These are phyloP conservation scores for Lentithecium fluviatile DNA, from an alignment of 495 filamentous ascomycete species.

Conservation along the genomic window DNA sequence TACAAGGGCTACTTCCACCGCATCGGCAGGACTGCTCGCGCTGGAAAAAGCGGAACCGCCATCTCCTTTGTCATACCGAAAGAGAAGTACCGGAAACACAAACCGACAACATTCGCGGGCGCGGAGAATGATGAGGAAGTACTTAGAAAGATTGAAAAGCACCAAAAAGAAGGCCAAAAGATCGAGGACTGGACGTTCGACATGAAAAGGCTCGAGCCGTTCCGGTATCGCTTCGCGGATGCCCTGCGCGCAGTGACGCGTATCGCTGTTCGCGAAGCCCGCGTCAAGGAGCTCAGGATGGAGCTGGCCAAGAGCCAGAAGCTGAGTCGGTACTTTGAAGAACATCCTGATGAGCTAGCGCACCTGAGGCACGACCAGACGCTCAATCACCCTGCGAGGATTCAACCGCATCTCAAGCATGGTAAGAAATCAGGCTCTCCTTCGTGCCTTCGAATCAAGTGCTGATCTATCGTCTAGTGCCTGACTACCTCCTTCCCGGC, in stretches of 20 bases:
- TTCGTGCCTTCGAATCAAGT: too few relatives aligned
- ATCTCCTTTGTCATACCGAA: conserved; percentile 89
- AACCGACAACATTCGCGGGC: conserved; percentile 70
- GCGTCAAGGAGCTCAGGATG: conserved; percentile 79
- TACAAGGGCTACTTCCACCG: conserved; percentile 94
- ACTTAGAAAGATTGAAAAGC: conserved; percentile 41
- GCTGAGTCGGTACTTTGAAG: conserved; percentile 83
- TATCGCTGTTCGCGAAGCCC: conserved; percentile 83
- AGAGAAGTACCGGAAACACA: conserved; percentile 80
- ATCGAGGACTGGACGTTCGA: conserved; percentile 90
- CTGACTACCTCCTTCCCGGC: conserved; percentile 85
- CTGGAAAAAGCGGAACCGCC: conserved; percentile 86
- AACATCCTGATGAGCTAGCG: conserved; percentile 85
- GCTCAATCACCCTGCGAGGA: conserved; percentile 69
- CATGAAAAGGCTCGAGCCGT: conserved; percentile 87
- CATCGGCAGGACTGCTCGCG: conserved; percentile 89
- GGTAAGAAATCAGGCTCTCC: conserved; percentile 31
- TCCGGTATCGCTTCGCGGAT: conserved; percentile 92
- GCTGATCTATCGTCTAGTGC: conserved; percentile 46
- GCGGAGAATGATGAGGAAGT: conserved; percentile 81
- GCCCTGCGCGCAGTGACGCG: conserved; percentile 78
- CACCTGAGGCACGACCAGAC: conserved; percentile 91
- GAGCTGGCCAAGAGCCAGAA: conserved; percentile 92
- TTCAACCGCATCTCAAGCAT: conserved; percentile 89
- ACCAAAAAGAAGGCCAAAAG: conserved; percentile 70